Evolutionary conservation across 1,284 basidiomycete species (phyloP), one percentile per base, ranked within the genome.

Genomic region (Ceraceosorus guamensis): DNA sequence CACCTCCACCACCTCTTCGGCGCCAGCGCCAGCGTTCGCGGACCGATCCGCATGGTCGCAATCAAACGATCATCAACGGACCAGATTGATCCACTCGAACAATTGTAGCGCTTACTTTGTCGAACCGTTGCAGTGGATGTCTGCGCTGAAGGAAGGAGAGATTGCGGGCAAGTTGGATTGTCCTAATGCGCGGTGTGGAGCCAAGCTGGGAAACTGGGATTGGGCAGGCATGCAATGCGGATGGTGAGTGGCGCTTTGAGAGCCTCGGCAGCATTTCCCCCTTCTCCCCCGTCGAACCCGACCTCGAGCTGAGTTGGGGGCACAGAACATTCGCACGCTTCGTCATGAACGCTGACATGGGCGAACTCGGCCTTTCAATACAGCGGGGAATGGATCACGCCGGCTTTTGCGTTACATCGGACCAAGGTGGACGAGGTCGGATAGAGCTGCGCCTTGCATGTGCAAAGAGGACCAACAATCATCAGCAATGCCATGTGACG

Each of bases 51-150:
- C 32, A 14, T 14, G 7, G 18, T 41, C 49, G 1, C 31, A 35
- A 6, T 34, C 49, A 1, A 50, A 50, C 13, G 49, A 50, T 5
- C n/a, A 14, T 18, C 8, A 30, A 13, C 31, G 7, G 32, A 48
- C 41, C 14, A 33, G 37, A 11, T 62, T 74, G 54, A 58, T 75
- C 1, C 69, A 65, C 45, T 65, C 67, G 6, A 78, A 84, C 3
- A 85, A 86, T 69, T 97, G 91, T 77, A 92, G 90, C 2, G 89
- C 90, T 6, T 97, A 97, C 78, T 97, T 96, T 76, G 84, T 96
- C 50, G 93, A 98, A 76, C 91, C 92, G 84, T 86, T 95, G 82
- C 87, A 86, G 67, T 98, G 93, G 93, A 98, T 98, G 93, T 84
- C 89, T 2, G 82, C 85, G 64, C 80, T 96, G 6, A 81, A 83